phyloP scores from a whole-genome alignment of 805 yeast genomes.

The Suhomyces pyralidae region DNA sequence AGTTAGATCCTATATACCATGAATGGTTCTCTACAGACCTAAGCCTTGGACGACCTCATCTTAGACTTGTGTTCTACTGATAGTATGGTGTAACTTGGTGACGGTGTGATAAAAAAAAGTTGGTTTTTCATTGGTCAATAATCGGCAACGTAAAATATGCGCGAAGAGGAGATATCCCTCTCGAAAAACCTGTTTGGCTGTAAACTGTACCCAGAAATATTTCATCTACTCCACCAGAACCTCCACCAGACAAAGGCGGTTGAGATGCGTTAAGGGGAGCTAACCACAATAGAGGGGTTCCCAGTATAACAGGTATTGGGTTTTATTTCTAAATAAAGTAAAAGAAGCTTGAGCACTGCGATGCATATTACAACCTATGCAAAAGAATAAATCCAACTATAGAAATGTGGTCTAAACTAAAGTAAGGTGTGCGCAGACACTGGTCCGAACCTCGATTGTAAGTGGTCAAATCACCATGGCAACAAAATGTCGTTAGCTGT shows the following conservation, averaged over 20 bases:
- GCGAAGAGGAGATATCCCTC: neutral
- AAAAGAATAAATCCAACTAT: neutral
- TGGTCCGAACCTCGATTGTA: neutral
- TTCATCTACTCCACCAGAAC: neutral
- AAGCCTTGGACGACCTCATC: neutral
- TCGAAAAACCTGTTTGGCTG: neutral
- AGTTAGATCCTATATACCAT: neutral
- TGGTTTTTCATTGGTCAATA: neutral
- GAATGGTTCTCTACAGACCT: neutral
- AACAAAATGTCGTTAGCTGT: conserved; percentile 1
- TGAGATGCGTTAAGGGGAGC: neutral
- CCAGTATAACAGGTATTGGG: neutral
- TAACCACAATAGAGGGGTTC: neutral
- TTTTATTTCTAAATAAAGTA: neutral
- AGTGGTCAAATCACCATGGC: neutral
- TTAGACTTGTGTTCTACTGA: neutral
- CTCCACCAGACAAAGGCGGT: neutral
- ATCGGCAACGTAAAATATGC: neutral
- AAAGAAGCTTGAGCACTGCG: neutral
- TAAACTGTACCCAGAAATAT: neutral
- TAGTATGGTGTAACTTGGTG: neutral
- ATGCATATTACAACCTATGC: conserved; percentile 3
- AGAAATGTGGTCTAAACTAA: neutral
- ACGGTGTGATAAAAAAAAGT: neutral
- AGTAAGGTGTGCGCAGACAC: neutral